Evolutionary conservation across 176 grass and related monocot genomes (phyloP).

Genomic region (Aegilops tauschii): DNA sequence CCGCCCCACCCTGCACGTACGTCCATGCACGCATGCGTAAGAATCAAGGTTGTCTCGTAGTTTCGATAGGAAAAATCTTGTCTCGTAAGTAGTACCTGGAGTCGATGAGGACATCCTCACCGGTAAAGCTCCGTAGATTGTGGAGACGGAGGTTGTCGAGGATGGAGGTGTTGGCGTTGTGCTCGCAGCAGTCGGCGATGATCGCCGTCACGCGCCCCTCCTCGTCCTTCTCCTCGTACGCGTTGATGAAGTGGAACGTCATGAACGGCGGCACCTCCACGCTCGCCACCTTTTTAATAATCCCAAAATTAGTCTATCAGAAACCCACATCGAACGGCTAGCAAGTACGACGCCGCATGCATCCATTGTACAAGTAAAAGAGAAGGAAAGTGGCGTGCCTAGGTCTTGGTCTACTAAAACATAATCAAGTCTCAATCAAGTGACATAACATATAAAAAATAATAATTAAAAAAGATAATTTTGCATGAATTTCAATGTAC

Average conservation of each 20-base stretch:
- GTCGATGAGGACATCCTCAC: slow-evolving; percentile 77
- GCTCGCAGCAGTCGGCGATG: slow-evolving; percentile 94
- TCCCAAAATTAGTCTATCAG: background rate
- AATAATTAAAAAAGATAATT: too few species aligned
- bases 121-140: slow-evolving; percentile 54
- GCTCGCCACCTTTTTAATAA: slow-evolving; percentile 62
- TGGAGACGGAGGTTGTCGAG: slow-evolving; percentile 86
- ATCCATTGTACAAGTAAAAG: too few species aligned
- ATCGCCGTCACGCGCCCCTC: slow-evolving; percentile 76
- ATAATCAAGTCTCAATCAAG: too few species aligned
- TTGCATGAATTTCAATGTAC: too few species aligned
- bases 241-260: slow-evolving; percentile 99
- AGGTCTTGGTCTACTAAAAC: too few species aligned
- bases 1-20: slow-evolving; percentile 52
- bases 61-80: too few species aligned
- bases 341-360: too few species aligned
- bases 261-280: slow-evolving; percentile 92
- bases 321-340: background rate
- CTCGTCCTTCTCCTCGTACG: slow-evolving; percentile 81
- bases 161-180: slow-evolving; percentile 79
- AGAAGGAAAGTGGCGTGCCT: too few species aligned
- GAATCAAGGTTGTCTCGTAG: too few species aligned
- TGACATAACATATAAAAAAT: too few species aligned
- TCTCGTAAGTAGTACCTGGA: slow-evolving; percentile 44
- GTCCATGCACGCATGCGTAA: too few species aligned